Evolutionary conservation across 305 asterid genomes (phyloP).

Genomic region (Andrographis paniculata): DNA sequence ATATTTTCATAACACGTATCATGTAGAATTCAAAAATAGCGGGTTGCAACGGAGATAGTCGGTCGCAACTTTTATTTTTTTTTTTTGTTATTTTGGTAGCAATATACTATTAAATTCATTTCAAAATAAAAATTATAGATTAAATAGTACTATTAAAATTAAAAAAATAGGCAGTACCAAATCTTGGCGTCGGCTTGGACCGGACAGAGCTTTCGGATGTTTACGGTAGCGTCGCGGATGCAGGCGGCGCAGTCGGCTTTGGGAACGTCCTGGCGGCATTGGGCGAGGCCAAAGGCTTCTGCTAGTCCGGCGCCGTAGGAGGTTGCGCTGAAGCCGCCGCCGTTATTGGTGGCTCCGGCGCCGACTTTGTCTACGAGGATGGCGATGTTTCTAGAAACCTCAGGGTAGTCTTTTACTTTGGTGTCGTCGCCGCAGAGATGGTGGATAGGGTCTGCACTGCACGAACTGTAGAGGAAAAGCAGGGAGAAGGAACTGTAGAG

Average conservation of each 20-base stretch:
- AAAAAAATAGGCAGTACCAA: slow-evolving; percentile 30
- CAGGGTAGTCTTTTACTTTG: too few species aligned
- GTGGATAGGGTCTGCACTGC: slow-evolving; percentile 18
- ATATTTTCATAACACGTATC: too few species aligned
- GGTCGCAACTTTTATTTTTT: too few species aligned
- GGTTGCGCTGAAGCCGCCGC: slow-evolving; percentile 41
- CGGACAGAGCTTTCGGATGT: slow-evolving; percentile 37
- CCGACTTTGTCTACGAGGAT: slow-evolving; percentile 34
- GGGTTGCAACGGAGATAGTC: too few species aligned
- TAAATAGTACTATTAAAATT: too few species aligned
- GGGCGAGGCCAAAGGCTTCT: slow-evolving; percentile 55
- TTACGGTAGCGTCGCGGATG: slow-evolving; percentile 45
- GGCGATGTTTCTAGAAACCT: slow-evolving; percentile 36
- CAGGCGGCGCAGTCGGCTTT: slow-evolving; percentile 46
- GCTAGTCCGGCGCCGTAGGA: slow-evolving; percentile 28
- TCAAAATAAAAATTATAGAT: too few species aligned
- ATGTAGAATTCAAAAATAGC: too few species aligned
- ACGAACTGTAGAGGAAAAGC: too few species aligned
- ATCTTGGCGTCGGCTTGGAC: slow-evolving; percentile 45
- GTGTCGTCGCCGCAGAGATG: slow-evolving; percentile 6
- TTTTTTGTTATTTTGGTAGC: too few species aligned
- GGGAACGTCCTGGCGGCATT: slow-evolving; percentile 74
- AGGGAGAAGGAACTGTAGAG: too few species aligned
- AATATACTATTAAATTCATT: too few species aligned
- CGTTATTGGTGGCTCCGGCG: slow-evolving; percentile 28